Percentiles rank a stretch among this genome's conserved stretches.
These are phyloP conservation scores for Coniochaeta sp. DNA, from an alignment of 2,329 filamentous ascomycete genomes.

Conservation along the genomic window DNA sequence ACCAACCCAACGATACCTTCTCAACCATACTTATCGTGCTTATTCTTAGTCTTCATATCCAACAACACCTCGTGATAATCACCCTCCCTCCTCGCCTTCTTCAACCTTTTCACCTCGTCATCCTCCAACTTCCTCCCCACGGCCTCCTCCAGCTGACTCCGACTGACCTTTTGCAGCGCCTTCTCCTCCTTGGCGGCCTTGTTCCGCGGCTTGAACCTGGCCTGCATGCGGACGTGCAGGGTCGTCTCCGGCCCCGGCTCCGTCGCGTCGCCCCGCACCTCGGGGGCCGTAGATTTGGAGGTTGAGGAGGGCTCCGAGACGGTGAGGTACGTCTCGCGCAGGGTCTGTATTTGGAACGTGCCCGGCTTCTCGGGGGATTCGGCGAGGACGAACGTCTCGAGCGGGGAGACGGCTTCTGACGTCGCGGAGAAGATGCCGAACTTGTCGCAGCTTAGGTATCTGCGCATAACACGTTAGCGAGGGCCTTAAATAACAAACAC, in stretches of 20 bases:
- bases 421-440: conserved; percentile 71
- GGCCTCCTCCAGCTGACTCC: conserved; percentile 75
- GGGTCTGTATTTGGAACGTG: conserved; percentile 69
- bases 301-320: conserved; percentile 48
- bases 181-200: conserved; percentile 78
- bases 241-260: conserved; percentile 62
- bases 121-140: conserved; percentile 73
- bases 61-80: conserved; percentile 84
- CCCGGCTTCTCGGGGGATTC: conserved; percentile 57
- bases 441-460: conserved; percentile 81
- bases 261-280: conserved; percentile 71
- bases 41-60: conserved; percentile 83
- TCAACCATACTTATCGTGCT: conserved; percentile 77
- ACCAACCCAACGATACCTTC: neutral
- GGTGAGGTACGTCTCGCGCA: conserved; percentile 63
- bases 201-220: conserved; percentile 80
- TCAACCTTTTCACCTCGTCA: conserved; percentile 77
- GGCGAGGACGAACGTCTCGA: conserved; percentile 74
- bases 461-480: conserved; percentile 25
- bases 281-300: conserved; percentile 43
- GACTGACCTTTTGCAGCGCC: conserved; percentile 76
- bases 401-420: conserved; percentile 72
- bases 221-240: conserved; percentile 85
- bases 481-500: neutral
- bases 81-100: conserved; percentile 76